phyloP scores from a whole-genome alignment of 179 eudicot genomes.

The Spergularia azorica region DNA sequence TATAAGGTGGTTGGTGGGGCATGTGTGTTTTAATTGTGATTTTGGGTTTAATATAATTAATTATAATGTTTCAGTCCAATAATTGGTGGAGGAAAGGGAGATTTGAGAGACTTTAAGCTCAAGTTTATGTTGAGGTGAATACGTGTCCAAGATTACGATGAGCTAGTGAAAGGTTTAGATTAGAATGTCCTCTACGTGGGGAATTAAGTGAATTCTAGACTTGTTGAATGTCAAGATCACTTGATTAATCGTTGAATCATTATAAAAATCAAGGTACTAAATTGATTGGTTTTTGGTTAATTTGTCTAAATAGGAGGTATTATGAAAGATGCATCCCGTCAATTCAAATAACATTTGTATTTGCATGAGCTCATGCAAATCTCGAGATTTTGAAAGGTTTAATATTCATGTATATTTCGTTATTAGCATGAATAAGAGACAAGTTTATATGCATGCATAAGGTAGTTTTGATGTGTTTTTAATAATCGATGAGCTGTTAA shows the following conservation, averaged over 20 bases:
- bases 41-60: background rate
- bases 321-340: too few relatives aligned
- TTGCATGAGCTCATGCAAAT: background rate
- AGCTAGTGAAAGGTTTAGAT: background rate
- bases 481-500: too few relatives aligned
- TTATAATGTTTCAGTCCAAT: constrained; percentile 29
- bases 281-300: constrained; percentile 7
- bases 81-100: constrained; percentile 24
- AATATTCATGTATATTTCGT: too few relatives aligned
- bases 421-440: too few relatives aligned
- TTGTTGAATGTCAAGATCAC: constrained; percentile 22
- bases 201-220: too few relatives aligned
- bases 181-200: constrained; percentile 28
- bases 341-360: background rate
- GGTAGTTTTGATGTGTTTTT: too few relatives aligned
- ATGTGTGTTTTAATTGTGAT: constrained; percentile 12
- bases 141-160: constrained; percentile 27
- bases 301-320: background rate
- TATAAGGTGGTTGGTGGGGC: constrained; percentile 29
- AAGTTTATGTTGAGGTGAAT: constrained; percentile 23
- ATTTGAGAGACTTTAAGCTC: constrained; percentile 4
- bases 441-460: too few relatives aligned
- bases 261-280: constrained; percentile 2
- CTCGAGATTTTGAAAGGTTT: too few relatives aligned
- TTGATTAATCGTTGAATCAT: background rate